These are phyloP conservation scores for Lachancea nothofagi DNA, from an alignment of 805 yeast genomes.

Conservation along the genomic window DNA sequence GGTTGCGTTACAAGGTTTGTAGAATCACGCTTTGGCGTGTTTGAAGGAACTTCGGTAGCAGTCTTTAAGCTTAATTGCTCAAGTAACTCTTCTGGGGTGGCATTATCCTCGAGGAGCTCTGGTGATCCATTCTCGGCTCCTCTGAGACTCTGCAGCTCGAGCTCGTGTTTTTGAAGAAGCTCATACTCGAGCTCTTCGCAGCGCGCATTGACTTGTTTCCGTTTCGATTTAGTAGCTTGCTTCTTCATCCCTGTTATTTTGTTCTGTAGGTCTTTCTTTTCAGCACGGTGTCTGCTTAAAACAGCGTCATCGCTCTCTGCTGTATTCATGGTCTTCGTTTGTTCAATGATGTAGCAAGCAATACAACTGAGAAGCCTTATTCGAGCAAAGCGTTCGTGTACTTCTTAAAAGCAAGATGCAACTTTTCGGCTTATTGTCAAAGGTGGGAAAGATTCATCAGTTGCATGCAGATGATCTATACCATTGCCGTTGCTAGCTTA, in stretches of 20 bases:
- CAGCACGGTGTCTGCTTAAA: conserved; percentile 55
- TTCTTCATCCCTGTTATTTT: conserved; percentile 71
- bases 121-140: conserved; percentile 9
- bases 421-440: too few relatives aligned
- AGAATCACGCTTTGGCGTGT: conserved; percentile 8
- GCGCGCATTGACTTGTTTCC: conserved; percentile 56
- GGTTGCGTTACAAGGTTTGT: conserved; percentile 20
- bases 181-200: conserved; percentile 56
- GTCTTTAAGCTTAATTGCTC: conserved; percentile 44
- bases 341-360: not conserved
- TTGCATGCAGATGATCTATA: not conserved
- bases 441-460: too few relatives aligned
- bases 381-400: too few relatives aligned
- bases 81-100: conserved; percentile 63
- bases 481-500: not conserved
- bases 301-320: conserved; percentile 22
- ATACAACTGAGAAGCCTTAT: too few relatives aligned
- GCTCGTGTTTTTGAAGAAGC: conserved; percentile 47
- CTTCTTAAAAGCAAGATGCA: too few relatives aligned
- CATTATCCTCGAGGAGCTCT: conserved; percentile 26
- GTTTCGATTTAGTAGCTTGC: conserved; percentile 74
- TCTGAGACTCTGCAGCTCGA: conserved; percentile 39
- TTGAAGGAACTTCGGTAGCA: conserved; percentile 14
- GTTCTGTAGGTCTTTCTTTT: conserved; percentile 59
- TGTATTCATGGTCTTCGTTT: not conserved